A percentile compares a stretch with the other conserved stretches of the same genome.
These are phyloP conservation scores for Xylaria castorea DNA, from an alignment of 495 filamentous ascomycete species.

Conservation along the genomic window DNA sequence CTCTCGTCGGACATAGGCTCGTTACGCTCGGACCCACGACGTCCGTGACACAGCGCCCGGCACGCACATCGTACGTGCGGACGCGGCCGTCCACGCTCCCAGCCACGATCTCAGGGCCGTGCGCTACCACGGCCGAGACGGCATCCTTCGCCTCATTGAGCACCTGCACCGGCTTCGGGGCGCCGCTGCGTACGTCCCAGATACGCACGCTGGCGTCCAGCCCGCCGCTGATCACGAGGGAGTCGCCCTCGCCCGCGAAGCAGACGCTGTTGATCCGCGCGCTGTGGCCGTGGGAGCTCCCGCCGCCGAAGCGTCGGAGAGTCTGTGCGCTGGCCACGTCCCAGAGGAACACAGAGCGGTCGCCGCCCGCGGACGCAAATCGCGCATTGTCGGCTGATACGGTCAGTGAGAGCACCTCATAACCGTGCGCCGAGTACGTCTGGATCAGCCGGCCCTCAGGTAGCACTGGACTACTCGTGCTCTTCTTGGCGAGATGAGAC, in stretches of 20 bases:
- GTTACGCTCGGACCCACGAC: slow-evolving; percentile 72
- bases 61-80: slow-evolving; percentile 85
- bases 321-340: slow-evolving; percentile 83
- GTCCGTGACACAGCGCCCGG: slow-evolving; percentile 76
- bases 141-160: slow-evolving; percentile 81
- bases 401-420: slow-evolving; percentile 82
- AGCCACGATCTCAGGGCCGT: slow-evolving; percentile 63
- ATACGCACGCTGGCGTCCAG: slow-evolving; percentile 83
- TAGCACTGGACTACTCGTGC: slow-evolving; percentile 26
- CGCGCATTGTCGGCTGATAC: slow-evolving; percentile 78
- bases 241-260: slow-evolving; percentile 75
- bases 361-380: slow-evolving; percentile 84
- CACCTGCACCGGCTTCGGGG: slow-evolving; percentile 75
- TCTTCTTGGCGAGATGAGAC: slow-evolving; percentile 43
- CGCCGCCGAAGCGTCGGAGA: slow-evolving; percentile 69
- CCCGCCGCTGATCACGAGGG: slow-evolving; percentile 75
- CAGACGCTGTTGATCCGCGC: slow-evolving; percentile 76
- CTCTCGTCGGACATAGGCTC: slow-evolving; percentile 70
- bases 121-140: slow-evolving; percentile 66
- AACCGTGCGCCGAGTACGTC: slow-evolving; percentile 86
- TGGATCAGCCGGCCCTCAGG: slow-evolving; percentile 69
- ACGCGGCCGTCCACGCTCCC: slow-evolving; percentile 89
- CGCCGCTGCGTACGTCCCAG: slow-evolving; percentile 76
- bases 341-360: slow-evolving; percentile 90
- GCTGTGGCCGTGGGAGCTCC: slow-evolving; percentile 63